Conservation (phyloP, 306 rosid species). For the Gillenia trifoliata region DNA sequence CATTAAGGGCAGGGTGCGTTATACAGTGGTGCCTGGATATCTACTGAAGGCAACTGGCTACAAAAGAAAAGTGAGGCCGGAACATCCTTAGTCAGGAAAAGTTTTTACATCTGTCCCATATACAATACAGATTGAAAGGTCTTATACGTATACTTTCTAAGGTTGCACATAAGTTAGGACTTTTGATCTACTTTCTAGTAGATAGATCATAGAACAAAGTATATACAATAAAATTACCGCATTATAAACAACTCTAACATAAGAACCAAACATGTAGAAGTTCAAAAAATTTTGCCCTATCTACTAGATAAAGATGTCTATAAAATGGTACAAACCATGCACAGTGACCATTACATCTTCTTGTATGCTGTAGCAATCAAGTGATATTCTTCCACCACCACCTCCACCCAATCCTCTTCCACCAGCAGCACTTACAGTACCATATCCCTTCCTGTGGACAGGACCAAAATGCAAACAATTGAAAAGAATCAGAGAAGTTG, state of each 20-base stretch:
- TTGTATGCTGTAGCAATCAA: slow-evolving; percentile 94
- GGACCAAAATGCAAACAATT: slow-evolving; percentile 10
- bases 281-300: slow-evolving; percentile 4
- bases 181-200: neutral
- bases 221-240: slow-evolving; percentile 5
- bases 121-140: neutral
- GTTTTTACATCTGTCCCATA: neutral
- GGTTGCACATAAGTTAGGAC: neutral
- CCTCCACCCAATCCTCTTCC: slow-evolving; percentile 99
- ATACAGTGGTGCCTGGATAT: neutral
- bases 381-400: slow-evolving; percentile 97
- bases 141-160: neutral
- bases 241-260: slow-evolving; percentile 2
- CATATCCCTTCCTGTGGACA: slow-evolving; percentile 80
- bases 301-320: slow-evolving; percentile 23
- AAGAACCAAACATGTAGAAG: slow-evolving; percentile 27
- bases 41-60: neutral
- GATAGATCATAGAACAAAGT: slow-evolving; percentile 7
- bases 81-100: neutral
- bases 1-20: neutral
- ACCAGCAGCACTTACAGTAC: slow-evolving; percentile 91
- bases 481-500: slow-evolving; percentile 1
- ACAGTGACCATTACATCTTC: slow-evolving; percentile 82
- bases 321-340: slow-evolving; percentile 55
- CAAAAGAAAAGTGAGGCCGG: neutral